Evolutionary conservation across 305 asterid genomes (phyloP).

Genomic region (Fraxinus baroniana): DNA sequence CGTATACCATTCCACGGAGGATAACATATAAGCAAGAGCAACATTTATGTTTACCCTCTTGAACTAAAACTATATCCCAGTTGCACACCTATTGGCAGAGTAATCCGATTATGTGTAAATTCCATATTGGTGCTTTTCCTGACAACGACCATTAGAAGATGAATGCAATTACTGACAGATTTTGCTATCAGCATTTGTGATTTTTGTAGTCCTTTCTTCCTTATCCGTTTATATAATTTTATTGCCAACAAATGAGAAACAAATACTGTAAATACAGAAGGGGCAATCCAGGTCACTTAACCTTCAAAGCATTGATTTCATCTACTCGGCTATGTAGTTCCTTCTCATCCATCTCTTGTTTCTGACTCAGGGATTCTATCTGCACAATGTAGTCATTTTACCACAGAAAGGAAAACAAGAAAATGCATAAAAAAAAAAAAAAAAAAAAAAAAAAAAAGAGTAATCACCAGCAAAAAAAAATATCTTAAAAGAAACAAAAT

Average conservation of each 20-base stretch:
- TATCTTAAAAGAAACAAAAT: neutral
- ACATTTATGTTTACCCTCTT: neutral
- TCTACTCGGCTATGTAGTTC: slow-evolving; percentile 43
- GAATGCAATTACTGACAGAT: neutral
- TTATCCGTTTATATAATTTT: neutral
- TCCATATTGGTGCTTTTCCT: neutral
- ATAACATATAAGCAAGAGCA: neutral
- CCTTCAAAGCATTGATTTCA: slow-evolving; percentile 80
- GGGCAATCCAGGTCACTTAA: slow-evolving; percentile 24
- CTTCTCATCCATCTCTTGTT: slow-evolving; percentile 65
- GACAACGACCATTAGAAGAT: neutral
- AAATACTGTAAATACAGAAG: slow-evolving; percentile 7
- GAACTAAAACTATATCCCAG: neutral
- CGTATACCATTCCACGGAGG: neutral
- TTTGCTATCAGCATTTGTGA: neutral
- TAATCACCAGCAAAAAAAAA: slow-evolving; percentile 14
- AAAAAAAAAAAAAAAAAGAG: slow-evolving; percentile 10
- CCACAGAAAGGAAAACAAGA: slow-evolving; percentile 17
- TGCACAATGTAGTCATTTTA: slow-evolving; percentile 37
- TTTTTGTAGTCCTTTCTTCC: neutral
- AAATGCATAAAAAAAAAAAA: neutral
- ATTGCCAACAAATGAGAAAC: neutral
- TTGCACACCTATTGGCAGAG: neutral
- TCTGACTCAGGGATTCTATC: slow-evolving; percentile 63
- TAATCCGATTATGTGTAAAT: neutral